These are phyloP conservation scores for Lachancea fermentati DNA, from an alignment of 805 yeast species.

Conservation along the genomic window DNA sequence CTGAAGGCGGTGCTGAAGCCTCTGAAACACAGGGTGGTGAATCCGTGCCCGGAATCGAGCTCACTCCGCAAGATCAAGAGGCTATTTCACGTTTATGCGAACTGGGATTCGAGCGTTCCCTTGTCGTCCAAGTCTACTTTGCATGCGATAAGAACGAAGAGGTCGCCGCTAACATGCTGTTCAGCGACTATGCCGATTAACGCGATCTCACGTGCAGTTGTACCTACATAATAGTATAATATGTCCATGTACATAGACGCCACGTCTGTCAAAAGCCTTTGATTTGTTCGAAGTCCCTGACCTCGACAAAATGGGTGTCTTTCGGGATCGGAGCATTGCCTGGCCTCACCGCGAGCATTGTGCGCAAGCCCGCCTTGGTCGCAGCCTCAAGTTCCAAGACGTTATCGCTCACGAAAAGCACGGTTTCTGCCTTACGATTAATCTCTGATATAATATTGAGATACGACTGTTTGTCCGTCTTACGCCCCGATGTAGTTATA, in stretches of 20 bases:
- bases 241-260: not conserved
- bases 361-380: constrained; percentile 50
- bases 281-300: constrained; percentile 20
- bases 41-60: constrained; percentile 38
- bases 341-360: constrained; percentile 59
- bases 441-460: constrained; percentile 44
- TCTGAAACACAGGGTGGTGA: constrained; percentile 33
- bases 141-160: constrained; percentile 98
- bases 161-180: constrained; percentile 87
- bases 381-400: constrained; percentile 77
- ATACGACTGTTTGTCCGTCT: constrained; percentile 55
- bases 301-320: constrained; percentile 26
- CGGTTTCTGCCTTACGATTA: constrained; percentile 25
- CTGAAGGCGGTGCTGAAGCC: constrained; percentile 36
- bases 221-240: not conserved
- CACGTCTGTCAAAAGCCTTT: not conserved
- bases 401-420: constrained; percentile 76
- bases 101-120: constrained; percentile 83
- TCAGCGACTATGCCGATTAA: constrained; percentile 48
- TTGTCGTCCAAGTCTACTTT: constrained; percentile 89
- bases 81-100: constrained; percentile 90
- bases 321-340: constrained; percentile 58
- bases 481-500: constrained; percentile 76
- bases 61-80: constrained; percentile 78
- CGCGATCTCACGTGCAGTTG: not conserved